Evolutionary conservation across 371 early-diverging fungal genomes (phyloP).

Genomic region (Lichtheimia ornata): DNA sequence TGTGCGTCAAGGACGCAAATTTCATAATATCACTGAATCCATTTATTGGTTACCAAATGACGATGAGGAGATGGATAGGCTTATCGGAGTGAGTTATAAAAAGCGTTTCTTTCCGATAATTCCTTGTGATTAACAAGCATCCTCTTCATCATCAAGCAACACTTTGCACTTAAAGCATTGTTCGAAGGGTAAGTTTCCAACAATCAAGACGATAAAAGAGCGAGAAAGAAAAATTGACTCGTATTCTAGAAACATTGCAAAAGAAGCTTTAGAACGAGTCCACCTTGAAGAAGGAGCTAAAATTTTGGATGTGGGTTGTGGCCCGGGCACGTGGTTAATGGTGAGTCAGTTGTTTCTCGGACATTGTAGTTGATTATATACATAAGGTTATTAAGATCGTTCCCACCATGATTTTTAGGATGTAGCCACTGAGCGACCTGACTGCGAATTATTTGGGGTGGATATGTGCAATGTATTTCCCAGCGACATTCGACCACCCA

Average conservation of each 20-base stretch:
- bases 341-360: conserved; percentile 2
- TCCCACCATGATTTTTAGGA: conserved; percentile 7
- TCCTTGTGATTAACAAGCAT: not conserved
- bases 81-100: conserved; percentile 33
- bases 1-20: conserved; percentile 20
- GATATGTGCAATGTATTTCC: conserved; percentile 62
- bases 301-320: conserved; percentile 25
- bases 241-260: not conserved
- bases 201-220: not conserved
- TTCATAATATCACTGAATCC: conserved; percentile 23
- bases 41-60: conserved; percentile 49
- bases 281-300: conserved; percentile 11
- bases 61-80: conserved; percentile 42
- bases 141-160: conserved; percentile 12
- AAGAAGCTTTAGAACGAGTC: not conserved
- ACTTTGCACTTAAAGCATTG: conserved; percentile 25
- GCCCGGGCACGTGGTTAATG: conserved; percentile 22
- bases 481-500: conserved; percentile 42
- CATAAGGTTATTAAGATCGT: no score
- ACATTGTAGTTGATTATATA: no score
- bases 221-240: not conserved
- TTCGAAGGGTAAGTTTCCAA: conserved; percentile 20
- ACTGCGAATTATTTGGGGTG: conserved; percentile 54
- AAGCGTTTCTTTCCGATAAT: not conserved
- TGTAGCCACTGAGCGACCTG: conserved; percentile 54